Evolutionary conservation across 257 asterid genomes (phyloP), one percentile per base, ranked within the genome.

Genomic region (Henckelia pumila): DNA sequence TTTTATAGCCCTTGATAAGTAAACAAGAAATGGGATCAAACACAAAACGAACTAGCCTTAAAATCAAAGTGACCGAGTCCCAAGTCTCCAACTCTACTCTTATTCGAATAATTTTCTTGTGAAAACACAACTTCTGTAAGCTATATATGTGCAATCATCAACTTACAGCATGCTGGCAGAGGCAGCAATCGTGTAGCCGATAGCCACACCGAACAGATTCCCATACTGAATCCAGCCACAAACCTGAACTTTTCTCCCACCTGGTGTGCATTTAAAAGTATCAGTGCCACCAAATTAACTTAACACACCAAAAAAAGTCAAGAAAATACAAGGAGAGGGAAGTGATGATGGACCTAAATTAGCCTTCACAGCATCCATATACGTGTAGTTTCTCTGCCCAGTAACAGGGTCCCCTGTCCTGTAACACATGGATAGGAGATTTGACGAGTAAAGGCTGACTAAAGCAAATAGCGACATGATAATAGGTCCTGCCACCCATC

Each of bases 141-240:
- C 29, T 26, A 26, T 26, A 26, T 26, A 26, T 19, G 16, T 52
- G 56, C 6, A 52, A 29, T 55, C 30, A 32, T 28, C 32, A 60
- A 76, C 81, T 73, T 68, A 80, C 88, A 78, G 20, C 91, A 78
- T 76, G 80, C 91, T 85, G 14, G 73, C 76, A 37, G 88, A 77
- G 55, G 86, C 82, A 20, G 86, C 88, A 61, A 85, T 82, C 6
- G 91, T 80, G 74, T 85, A 85, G 56, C 91, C 88, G 50, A 82
- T 85, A 6, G 88, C 84, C 55, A 82, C 80, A 24, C 91, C 86
- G 8, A 82, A 76, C 35, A 82, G 61, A 67, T 81, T 80, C 62
- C 71, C 6, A 40, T 82, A 80, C 73, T 85, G 86, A 75, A 83
- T 72, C 11, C 64, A 2, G 19, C 88, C 86, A 37, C 82, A 76